A percentile compares a stretch with the other conserved stretches of the same genome.
Conservation (phyloP, 2,329 filamentous ascomycete genomes). For the Pseudogymnoascus sp. region DNA sequence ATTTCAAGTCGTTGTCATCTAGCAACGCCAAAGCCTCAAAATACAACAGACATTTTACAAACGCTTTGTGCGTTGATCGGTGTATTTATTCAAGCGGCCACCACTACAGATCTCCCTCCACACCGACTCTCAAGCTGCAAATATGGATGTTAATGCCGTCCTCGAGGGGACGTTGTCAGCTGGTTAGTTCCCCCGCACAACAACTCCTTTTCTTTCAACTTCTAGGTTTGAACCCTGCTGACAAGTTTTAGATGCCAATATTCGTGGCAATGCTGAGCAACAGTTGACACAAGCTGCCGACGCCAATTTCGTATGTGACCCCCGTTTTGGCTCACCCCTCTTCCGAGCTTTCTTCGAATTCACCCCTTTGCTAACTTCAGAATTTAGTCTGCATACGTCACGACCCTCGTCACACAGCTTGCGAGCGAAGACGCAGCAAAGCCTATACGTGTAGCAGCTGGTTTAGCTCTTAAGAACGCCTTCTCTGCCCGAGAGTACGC, state of each 20-base stretch:
- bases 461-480: constrained; percentile 95
- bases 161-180: constrained; percentile 93
- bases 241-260: constrained; percentile 66
- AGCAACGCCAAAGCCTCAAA: constrained; percentile 9
- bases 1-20: constrained; percentile 13
- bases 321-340: constrained; percentile 29
- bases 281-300: constrained; percentile 90
- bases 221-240: constrained; percentile 24
- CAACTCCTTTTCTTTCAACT: constrained; percentile 13
- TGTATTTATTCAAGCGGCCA: constrained; percentile 9
- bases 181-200: constrained; percentile 51
- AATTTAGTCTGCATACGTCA: constrained; percentile 78
- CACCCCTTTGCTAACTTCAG: constrained; percentile 19
- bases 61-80: constrained; percentile 11
- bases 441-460: constrained; percentile 86
- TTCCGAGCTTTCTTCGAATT: constrained; percentile 16
- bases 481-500: constrained; percentile 88
- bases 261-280: constrained; percentile 87
- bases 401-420: constrained; percentile 86
- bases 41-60: constrained; percentile 11
- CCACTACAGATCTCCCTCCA: constrained; percentile 2
- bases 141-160: constrained; percentile 96
- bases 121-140: constrained; percentile 31
- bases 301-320: constrained; percentile 77
- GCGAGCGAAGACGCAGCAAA: constrained; percentile 81